These are phyloP conservation scores for Annulohypoxylon maeteangense DNA, from an alignment of 495 filamentous ascomycete species.

Conservation along the genomic window DNA sequence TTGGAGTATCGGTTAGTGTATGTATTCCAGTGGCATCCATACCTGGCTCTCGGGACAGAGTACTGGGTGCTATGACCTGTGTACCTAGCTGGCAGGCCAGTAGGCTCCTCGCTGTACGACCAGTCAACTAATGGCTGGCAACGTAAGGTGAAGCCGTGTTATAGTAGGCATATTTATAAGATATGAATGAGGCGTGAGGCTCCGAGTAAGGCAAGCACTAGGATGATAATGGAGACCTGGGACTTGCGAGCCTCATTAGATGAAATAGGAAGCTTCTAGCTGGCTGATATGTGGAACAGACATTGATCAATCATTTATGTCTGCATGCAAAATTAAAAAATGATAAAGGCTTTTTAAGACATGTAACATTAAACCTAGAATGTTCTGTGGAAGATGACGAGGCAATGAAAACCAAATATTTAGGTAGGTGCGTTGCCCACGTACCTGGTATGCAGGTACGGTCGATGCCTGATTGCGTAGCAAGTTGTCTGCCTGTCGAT, in stretches of 20 bases:
- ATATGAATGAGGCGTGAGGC: background rate
- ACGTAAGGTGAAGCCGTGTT: background rate
- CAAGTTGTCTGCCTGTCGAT: conserved; percentile 10
- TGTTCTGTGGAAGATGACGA: background rate
- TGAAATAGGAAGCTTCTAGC: background rate
- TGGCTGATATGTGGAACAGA: background rate
- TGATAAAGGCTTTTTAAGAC: background rate
- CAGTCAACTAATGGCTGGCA: background rate
- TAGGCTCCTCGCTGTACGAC: background rate
- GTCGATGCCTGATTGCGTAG: conserved; percentile 44
- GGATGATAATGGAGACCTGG: background rate
- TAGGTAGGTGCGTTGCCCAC: background rate
- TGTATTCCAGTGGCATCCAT: too few species aligned
- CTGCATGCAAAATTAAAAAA: background rate
- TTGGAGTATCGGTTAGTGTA: too few species aligned
- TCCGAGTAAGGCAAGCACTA: background rate
- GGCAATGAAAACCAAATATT: background rate
- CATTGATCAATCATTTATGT: background rate
- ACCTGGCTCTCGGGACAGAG: background rate
- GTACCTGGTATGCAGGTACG: conserved; percentile 37
- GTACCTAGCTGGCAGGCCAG: too few species aligned
- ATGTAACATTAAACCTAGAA: background rate
- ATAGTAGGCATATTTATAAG: background rate
- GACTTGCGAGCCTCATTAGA: background rate
- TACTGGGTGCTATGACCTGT: too few species aligned